These are phyloP conservation scores for Acidiella bohemica DNA, from an alignment of 495 filamentous ascomycete genomes.

Conservation along the genomic window DNA sequence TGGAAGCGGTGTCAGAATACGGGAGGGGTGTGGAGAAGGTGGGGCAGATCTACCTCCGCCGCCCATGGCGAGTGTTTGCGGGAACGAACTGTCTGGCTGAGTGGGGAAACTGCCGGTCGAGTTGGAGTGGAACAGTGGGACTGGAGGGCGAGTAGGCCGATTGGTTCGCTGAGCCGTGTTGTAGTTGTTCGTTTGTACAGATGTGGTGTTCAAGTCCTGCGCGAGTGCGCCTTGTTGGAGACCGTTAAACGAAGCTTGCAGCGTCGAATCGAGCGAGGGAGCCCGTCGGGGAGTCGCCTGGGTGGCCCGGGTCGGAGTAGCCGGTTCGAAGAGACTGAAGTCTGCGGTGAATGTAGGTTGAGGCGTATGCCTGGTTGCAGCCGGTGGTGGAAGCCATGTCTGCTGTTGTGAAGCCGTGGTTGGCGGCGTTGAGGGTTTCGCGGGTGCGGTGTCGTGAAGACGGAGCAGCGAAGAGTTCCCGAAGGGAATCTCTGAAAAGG, in stretches of 20 bases:
- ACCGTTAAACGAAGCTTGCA: conserved; percentile 29
- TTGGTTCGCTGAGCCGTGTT: conserved; percentile 22
- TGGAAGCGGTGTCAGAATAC: conserved; percentile 14
- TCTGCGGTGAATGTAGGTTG: conserved; percentile 32
- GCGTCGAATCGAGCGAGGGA: conserved; percentile 26
- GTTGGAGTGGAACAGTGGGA: conserved; percentile 37
- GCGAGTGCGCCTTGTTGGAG: conserved; percentile 5
- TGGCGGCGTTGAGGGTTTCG: conserved; percentile 47
- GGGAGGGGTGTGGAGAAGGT: neutral
- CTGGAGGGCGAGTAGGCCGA: conserved; percentile 35
- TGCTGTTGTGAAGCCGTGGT: conserved; percentile 50
- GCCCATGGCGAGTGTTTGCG: conserved; percentile 10
- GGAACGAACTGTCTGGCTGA: conserved; percentile 6
- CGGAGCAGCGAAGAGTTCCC: conserved; percentile 43
- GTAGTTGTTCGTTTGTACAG: conserved; percentile 5
- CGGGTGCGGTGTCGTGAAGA: conserved; percentile 31
- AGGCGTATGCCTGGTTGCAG: conserved; percentile 26
- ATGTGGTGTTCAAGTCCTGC: neutral
- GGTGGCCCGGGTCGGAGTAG: conserved; percentile 19
- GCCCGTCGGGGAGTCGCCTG: conserved; percentile 23
- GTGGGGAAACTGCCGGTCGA: conserved; percentile 24
- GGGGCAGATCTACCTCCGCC: conserved; percentile 21
- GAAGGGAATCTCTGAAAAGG: conserved; percentile 28
- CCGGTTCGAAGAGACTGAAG: conserved; percentile 32
- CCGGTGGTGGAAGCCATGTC: conserved; percentile 50